Conservation (phyloP, 257 asterid species). For the Mitragyna speciosa region DNA sequence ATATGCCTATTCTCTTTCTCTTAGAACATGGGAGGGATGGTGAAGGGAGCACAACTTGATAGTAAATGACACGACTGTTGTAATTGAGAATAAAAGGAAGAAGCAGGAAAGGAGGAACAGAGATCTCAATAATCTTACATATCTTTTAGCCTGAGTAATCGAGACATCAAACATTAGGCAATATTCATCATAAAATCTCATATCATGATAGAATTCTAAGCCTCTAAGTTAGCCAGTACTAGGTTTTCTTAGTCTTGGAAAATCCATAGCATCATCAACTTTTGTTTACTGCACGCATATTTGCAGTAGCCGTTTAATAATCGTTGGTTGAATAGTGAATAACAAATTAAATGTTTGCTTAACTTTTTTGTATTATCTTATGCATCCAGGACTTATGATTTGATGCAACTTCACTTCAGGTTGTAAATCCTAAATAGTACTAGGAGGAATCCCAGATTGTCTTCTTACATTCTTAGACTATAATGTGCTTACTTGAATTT, state of each 20-base stretch:
- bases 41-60: no score
- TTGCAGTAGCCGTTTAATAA: not conserved
- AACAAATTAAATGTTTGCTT: no score
- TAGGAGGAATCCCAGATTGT: not conserved
- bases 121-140: no score
- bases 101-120: no score
- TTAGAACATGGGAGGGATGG: no score
- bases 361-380: no score
- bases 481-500: not conserved
- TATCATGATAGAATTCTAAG: not conserved
- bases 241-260: not conserved
- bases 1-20: no score
- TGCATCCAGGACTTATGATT: not conserved
- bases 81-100: no score
- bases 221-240: not conserved
- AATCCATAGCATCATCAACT: not conserved
- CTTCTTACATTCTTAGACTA: not conserved
- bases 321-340: not conserved
- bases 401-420: not conserved
- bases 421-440: not conserved
- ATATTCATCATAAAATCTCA: no score
- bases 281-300: not conserved
- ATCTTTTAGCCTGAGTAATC: no score
- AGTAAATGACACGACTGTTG: no score
- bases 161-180: no score